A percentile compares a stretch with the other conserved stretches of the same genome.
These are phyloP conservation scores for Epichloe bromicola DNA, from an alignment of 2,329 filamentous ascomycete genomes.

Conservation along the genomic window DNA sequence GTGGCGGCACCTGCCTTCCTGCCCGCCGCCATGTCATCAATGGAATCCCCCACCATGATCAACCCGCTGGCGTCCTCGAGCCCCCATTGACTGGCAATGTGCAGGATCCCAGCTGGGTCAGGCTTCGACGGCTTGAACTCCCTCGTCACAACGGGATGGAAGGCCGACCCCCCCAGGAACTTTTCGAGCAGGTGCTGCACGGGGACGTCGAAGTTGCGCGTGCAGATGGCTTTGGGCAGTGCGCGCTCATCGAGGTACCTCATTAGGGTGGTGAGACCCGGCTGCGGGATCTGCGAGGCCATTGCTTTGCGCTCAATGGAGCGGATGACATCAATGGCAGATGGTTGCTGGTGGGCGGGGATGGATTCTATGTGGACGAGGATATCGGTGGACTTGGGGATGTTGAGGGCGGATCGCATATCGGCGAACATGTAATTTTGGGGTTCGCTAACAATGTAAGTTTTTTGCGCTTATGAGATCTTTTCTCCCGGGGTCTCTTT, in stretches of 20 bases:
- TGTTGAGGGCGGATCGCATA: slow-evolving; percentile 67
- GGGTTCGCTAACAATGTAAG: slow-evolving; percentile 46
- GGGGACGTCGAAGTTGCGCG: slow-evolving; percentile 79
- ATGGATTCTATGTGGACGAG: slow-evolving; percentile 75
- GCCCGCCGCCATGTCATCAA: slow-evolving; percentile 89
- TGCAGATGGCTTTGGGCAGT: slow-evolving; percentile 76
- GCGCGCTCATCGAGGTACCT: slow-evolving; percentile 56
- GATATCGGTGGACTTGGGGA: slow-evolving; percentile 65
- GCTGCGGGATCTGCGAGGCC: slow-evolving; percentile 65
- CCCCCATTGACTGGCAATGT: slow-evolving; percentile 70
- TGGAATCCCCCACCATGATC: slow-evolving; percentile 63
- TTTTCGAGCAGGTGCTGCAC: slow-evolving; percentile 62
- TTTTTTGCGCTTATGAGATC: not conserved
- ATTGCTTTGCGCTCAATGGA: slow-evolving; percentile 72
- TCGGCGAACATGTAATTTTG: slow-evolving; percentile 92
- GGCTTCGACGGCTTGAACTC: slow-evolving; percentile 79
- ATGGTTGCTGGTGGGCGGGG: slow-evolving; percentile 42
- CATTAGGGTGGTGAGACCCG: slow-evolving; percentile 69
- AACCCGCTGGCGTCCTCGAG: slow-evolving; percentile 36
- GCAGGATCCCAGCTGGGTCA: slow-evolving; percentile 72
- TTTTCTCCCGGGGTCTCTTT: too few relatives aligned
- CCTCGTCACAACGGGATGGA: slow-evolving; percentile 71
- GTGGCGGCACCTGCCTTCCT: slow-evolving; percentile 74
- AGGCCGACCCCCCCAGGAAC: slow-evolving; percentile 54
- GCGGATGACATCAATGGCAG: slow-evolving; percentile 62